Evolutionary conservation across 225 moss, liverwort and hornwort genomes (phyloP), one percentile per base, ranked within the genome.

Genomic region (Antitrichia curtipendula): DNA sequence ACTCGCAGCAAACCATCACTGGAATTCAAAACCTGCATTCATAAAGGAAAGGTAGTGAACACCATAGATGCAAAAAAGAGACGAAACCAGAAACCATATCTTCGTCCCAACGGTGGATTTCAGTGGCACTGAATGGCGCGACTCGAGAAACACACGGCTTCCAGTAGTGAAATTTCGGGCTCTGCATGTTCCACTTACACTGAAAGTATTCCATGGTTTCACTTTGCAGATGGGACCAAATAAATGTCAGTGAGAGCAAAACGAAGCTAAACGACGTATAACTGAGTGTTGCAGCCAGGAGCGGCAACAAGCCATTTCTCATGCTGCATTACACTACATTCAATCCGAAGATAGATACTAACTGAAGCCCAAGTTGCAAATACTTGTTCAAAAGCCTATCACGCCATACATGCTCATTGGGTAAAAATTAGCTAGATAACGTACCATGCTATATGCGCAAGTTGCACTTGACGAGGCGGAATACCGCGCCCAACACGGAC

Each of bases 401-500:
- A n/a, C 16, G 54, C 24, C 76, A 24, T 25, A 10, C 54, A 77
- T 54, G 20, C 49, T 12, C 16, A 54, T 16, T 45, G 60, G 17
- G 16, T 25, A 7, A 2, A 5, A 23, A 36, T 3, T 6, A 20
- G 18, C 12, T 8, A 16, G 10, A 8, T 12, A 40, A 8, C 61
- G 13, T 61, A 60, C 80, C 45, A 13, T 60, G 41, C 31, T 41
- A n/a, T 3, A 8, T 23, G 20, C 32, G 31, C 54, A 61, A 32
- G 14, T 1, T 1, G 32, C 59, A 41, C 32, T 31, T 1, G 43
- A 80, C 2, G 61, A 61, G 3, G 43, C 1, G 0, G 13, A 4
- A 2, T 22, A 61, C 3, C 2, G 6, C 2, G 9, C 80, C 80
- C 43, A 80, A 21, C 32, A 80, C 12, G 22, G 22, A 13, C 32